These are phyloP conservation scores for Chrysanthemum lavandulifolium DNA, from an alignment of 129 eudicot genomes.

Conservation along the genomic window DNA sequence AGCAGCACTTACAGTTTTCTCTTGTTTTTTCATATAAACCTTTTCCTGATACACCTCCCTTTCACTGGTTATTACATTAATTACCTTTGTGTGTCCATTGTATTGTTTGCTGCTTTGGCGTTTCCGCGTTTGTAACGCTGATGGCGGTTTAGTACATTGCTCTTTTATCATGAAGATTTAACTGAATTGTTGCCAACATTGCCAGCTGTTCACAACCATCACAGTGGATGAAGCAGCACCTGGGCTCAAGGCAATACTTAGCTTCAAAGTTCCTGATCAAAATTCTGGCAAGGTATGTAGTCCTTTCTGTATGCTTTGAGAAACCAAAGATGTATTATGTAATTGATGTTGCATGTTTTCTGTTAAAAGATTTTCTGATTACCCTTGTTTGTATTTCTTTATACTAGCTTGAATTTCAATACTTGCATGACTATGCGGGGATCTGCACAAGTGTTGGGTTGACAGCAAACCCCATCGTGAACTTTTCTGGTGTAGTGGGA, in stretches of 20 bases:
- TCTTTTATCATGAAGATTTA: neutral
- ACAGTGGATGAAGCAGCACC: neutral
- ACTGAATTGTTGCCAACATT: neutral
- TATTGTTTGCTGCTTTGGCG: no score
- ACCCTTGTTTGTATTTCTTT: neutral
- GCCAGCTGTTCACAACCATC: neutral
- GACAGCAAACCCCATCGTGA: neutral
- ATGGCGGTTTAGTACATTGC: neutral
- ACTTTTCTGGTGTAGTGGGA: neutral
- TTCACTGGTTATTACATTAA: no score
- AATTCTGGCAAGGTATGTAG: neutral
- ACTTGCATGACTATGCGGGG: neutral
- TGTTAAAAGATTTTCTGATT: neutral
- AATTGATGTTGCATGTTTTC: no score
- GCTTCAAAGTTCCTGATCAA: neutral
- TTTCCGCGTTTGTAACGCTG: no score
- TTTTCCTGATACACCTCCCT: no score
- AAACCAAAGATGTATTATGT: no score
- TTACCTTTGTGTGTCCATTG: no score
- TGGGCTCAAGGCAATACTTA: conserved; percentile 2
- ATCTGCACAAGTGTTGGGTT: neutral
- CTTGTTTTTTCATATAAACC: no score
- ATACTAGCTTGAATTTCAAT: neutral
- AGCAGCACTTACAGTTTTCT: no score
- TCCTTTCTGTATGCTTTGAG: neutral